A percentile compares a stretch with the other conserved stretches of the same genome.
phyloP scores from a whole-genome alignment of 163 green algal species.

The Smithsoniella earleae region DNA sequence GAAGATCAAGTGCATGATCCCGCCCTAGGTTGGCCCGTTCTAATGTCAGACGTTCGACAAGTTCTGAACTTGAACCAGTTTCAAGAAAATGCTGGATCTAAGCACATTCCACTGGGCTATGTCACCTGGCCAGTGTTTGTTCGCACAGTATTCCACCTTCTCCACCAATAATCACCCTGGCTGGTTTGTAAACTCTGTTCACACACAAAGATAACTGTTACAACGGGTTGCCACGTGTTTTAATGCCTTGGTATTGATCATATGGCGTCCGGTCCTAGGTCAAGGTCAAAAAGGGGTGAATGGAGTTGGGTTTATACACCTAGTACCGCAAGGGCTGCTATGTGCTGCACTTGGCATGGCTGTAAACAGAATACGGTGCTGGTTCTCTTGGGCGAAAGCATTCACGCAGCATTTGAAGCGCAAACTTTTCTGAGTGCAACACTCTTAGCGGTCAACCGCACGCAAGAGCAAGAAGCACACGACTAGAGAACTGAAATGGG shows the following conservation, averaged over 20 bases:
- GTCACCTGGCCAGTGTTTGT: slow-evolving; percentile 29
- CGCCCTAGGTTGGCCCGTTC: slow-evolving; percentile 1
- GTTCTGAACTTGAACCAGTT: background rate
- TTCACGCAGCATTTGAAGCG: background rate
- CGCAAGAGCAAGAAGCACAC: slow-evolving; percentile 63
- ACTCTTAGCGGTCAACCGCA: slow-evolving; percentile 22
- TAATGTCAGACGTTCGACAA: slow-evolving; percentile 1
- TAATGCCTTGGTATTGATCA: too few relatives aligned
- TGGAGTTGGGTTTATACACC: background rate
- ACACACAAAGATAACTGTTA: background rate
- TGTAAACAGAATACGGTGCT: too few relatives aligned
- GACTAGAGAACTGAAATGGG: slow-evolving; percentile 67
- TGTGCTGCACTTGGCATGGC: too few relatives aligned
- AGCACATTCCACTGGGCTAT: background rate
- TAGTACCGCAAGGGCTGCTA: background rate
- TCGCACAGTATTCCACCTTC: slow-evolving; percentile 15
- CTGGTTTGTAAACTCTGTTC: too few relatives aligned
- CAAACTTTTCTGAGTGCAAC: background rate
- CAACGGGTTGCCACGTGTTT: too few relatives aligned
- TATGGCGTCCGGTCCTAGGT: too few relatives aligned
- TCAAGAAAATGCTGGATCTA: slow-evolving; percentile 7
- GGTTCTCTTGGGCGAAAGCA: background rate
- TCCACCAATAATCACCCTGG: background rate
- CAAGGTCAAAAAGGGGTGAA: background rate
- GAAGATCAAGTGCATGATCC: slow-evolving; percentile 5